Conservation (phyloP, 306 rosid species). For the Fagus crenata region DNA sequence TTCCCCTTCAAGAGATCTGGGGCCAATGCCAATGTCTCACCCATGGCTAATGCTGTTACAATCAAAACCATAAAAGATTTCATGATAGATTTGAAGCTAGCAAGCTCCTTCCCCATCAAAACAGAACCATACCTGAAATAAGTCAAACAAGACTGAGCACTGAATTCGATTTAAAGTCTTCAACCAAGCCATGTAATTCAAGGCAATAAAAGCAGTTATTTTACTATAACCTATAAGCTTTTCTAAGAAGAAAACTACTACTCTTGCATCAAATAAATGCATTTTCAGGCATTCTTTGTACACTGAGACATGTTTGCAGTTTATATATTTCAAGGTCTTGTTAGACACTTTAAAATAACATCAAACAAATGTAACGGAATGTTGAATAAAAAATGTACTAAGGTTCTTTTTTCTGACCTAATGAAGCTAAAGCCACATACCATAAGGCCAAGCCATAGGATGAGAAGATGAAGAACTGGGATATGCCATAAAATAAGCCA, state of each 20-base stretch:
- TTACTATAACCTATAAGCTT: not conserved
- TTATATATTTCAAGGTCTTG: not conserved
- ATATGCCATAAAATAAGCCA: conserved; percentile 79
- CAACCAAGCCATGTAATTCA: not conserved
- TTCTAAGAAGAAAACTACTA: not conserved
- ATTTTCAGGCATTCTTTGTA: not conserved
- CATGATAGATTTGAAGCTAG: conserved; percentile 90
- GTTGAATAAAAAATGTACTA: not conserved
- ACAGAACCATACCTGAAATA: conserved; percentile 87
- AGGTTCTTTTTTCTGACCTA: not conserved
- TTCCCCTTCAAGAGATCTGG: conserved; percentile 94
- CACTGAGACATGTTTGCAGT: not conserved
- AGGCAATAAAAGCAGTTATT: not conserved
- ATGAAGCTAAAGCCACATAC: conserved; percentile 43
- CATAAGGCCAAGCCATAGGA: conserved; percentile 96
- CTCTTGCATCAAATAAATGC: not conserved
- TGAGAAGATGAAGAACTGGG: conserved; percentile 94
- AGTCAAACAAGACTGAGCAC: conserved; percentile 19
- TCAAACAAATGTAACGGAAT: not conserved
- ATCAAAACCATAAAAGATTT: conserved; percentile 91
- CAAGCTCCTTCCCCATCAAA: conserved; percentile 83
- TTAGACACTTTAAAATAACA: not conserved
- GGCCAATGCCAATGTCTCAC: conserved; percentile 83
- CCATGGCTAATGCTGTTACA: conserved; percentile 91
- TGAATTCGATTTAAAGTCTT: not conserved